Conservation (phyloP, 108 stramenopile species). For the Skeletonema tropicum region DNA sequence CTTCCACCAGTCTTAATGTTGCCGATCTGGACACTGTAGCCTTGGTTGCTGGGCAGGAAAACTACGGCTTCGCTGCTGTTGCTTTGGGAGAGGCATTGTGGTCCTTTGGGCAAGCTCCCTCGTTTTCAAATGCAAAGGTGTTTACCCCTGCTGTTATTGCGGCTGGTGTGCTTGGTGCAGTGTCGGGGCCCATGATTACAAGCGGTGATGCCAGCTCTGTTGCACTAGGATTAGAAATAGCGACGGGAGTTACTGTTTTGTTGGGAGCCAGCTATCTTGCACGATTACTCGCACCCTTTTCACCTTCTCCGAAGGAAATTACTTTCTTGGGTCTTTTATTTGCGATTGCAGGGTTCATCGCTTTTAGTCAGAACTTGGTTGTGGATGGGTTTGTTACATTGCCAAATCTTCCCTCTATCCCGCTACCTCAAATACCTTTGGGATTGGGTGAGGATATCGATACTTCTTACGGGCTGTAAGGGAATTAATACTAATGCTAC, state of each 20-base stretch:
- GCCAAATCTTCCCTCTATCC: constrained; percentile 47
- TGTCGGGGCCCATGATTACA: constrained; percentile 85
- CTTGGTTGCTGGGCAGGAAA: constrained; percentile 89
- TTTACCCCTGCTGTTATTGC: constrained; percentile 73
- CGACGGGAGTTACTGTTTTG: constrained; percentile 65
- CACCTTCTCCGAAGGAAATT: constrained; percentile 85
- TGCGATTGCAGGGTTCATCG: constrained; percentile 84
- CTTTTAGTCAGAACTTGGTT: constrained; percentile 82
- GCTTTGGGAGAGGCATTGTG: constrained; percentile 80
- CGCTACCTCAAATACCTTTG: constrained; percentile 48
- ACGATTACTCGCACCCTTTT: constrained; percentile 67
- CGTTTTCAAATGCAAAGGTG: constrained; percentile 73
- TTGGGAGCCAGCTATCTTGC: constrained; percentile 76
- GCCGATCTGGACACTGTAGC: constrained; percentile 60
- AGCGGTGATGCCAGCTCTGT: constrained; percentile 69
- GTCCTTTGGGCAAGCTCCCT: constrained; percentile 80
- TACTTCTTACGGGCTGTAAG: constrained; percentile 19
- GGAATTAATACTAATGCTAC: background rate
- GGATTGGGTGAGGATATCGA: constrained; percentile 51
- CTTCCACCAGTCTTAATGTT: constrained; percentile 16
- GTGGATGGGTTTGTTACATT: constrained; percentile 80
- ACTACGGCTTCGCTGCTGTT: constrained; percentile 83
- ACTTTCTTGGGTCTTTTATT: constrained; percentile 80
- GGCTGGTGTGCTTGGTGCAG: constrained; percentile 59
- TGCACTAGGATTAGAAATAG: constrained; percentile 73